These are phyloP conservation scores for Paracorniculantispora psalliotae DNA, from an alignment of 2,329 filamentous ascomycete species.

Conservation along the genomic window DNA sequence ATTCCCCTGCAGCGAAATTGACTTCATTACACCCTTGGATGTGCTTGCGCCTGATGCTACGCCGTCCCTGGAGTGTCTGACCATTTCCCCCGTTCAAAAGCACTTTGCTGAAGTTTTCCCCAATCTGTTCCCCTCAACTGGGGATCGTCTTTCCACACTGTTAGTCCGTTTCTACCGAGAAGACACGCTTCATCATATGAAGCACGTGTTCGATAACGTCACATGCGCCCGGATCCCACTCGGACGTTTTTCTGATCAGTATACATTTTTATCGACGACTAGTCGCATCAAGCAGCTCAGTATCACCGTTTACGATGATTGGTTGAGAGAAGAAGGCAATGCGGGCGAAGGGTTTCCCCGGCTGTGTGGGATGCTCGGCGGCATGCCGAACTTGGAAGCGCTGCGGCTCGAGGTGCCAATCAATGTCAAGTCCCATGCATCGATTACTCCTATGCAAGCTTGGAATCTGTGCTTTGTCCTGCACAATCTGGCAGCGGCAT, in stretches of 20 bases:
- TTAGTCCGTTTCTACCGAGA: too few relatives aligned
- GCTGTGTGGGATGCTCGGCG: not conserved
- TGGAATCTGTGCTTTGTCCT: not conserved
- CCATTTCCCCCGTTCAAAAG: fast-evolving
- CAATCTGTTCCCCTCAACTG: too few relatives aligned
- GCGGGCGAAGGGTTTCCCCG: not conserved
- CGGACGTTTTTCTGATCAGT: too few relatives aligned
- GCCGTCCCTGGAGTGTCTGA: not conserved
- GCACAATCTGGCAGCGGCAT: not conserved
- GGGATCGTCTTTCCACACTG: too few relatives aligned
- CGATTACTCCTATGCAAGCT: not conserved
- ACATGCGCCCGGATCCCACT: too few relatives aligned
- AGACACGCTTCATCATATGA: too few relatives aligned
- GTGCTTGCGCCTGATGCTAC: not conserved
- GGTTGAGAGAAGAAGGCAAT: not conserved
- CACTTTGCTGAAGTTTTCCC: not conserved
- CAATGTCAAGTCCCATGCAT: not conserved
- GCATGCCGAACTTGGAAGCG: not conserved
- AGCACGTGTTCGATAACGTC: too few relatives aligned
- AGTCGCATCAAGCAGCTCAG: too few relatives aligned
- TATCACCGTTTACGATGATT: not conserved
- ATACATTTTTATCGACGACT: too few relatives aligned
- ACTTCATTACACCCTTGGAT: not conserved
- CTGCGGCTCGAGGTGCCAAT: not conserved
- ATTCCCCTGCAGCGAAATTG: not conserved